Evolutionary conservation across 1,284 basidiomycete genomes (phyloP).

Genomic region (Cutaneotrichosporon arboriforme): DNA sequence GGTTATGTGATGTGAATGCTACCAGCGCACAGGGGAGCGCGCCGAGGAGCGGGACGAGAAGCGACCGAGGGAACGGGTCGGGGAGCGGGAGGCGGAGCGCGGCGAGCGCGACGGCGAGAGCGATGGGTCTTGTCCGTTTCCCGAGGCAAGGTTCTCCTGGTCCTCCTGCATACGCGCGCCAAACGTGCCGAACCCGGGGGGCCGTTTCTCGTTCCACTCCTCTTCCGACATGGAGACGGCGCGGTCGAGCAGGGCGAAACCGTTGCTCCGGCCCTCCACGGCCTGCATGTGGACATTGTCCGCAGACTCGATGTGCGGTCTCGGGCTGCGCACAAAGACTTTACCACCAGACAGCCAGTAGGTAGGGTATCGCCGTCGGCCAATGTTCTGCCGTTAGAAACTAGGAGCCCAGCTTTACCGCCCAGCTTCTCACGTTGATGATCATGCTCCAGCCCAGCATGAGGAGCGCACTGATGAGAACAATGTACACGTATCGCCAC

Average conservation of each 20-base stretch:
- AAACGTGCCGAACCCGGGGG: not conserved
- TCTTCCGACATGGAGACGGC: not conserved
- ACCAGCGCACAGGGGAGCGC: too few species aligned
- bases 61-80: too few species aligned
- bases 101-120: too few species aligned
- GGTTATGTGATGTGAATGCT: too few species aligned
- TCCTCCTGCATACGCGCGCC: not conserved
- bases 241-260: constrained; percentile 4
- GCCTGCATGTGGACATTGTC: constrained; percentile 8
- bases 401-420: too few species aligned
- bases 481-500: constrained; percentile 60
- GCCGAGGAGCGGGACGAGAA: too few species aligned
- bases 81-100: too few species aligned
- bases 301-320: not conserved
- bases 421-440: constrained; percentile 49
- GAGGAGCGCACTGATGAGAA: constrained; percentile 55
- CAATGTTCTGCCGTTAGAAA: constrained; percentile 50
- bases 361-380: constrained; percentile 54
- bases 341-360: constrained; percentile 49
- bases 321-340: constrained; percentile 8
- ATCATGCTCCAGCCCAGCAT: constrained; percentile 55
- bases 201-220: not conserved
- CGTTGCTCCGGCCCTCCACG: constrained; percentile 11
- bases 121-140: too few species aligned
- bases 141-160: too few species aligned